Base-by-base conservation (phyloP, 176 grass and related monocot species). In the Zea mays region DNA sequence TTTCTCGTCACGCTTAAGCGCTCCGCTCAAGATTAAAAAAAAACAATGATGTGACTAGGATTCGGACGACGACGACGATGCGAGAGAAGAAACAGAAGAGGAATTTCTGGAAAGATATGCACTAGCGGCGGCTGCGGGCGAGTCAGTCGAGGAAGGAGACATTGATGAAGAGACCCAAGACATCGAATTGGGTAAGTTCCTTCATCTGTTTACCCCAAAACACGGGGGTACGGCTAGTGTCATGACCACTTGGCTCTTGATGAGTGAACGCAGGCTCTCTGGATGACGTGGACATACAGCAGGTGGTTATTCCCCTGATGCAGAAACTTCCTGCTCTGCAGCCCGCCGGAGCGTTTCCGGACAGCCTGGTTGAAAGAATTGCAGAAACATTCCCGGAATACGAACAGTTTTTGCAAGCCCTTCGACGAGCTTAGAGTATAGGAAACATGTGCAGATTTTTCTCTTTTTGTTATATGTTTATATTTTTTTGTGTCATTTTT, bases 41-140 rank as follows among this genome's bases (percentile, higher is more conserved):
- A 65, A 78, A 55, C 27, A 40, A 75, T 54, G 33, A 9, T 75
- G 35, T 75, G 80, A 77, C 14, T 73, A 97, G 93, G 93, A 97
- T 86, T 90, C 93, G 0, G 93, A 97, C 43, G 88, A 91, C 13
- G 93, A 91, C 10, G 93, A 91, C 7, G 84, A 91, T 72, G 82
- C 83, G 21, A 71, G 61, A 36, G 88, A 97, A 64, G 93, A 97
- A 81, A 97, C 88, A 1, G 83, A 90, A 75, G 88, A 97, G 76
- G 90, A 97, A 81, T 93, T 89, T 62, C 83, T 97, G 42, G 65
- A 88, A n/a, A 91, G 90, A 83, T 97, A 90, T 34, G 90, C 88
- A 7, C 75, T 77, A 6, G 93, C 80, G n/a, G 90, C 80, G 21
- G 90, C 87, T 48, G 78, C 75, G 13, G 79, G 90, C 75, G 87